Evolutionary conservation across 1,284 basidiomycete genomes (phyloP).

Genomic region (Ustilago tritici): DNA sequence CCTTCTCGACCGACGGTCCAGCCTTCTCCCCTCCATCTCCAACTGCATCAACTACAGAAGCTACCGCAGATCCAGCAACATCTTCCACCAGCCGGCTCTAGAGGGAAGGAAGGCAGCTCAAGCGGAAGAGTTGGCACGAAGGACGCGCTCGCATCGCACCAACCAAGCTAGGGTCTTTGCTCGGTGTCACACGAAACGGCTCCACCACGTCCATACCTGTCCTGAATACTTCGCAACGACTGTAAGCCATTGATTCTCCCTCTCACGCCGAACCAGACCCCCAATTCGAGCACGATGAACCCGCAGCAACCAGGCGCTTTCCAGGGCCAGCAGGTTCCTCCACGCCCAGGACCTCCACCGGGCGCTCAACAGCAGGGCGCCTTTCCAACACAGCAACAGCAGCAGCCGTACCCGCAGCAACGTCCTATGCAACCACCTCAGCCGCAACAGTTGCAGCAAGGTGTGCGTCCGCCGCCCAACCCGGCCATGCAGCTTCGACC

Average conservation of each 20-base stretch:
- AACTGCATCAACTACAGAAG: background rate
- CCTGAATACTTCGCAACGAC: background rate
- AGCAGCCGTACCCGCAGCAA: constrained; percentile 26
- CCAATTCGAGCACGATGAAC: constrained; percentile 15
- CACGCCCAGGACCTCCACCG: constrained; percentile 23
- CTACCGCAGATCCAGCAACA: background rate
- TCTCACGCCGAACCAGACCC: background rate
- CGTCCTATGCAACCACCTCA: constrained; percentile 25
- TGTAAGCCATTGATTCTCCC: too few relatives aligned
- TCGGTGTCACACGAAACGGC: background rate
- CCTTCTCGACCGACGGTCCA: background rate
- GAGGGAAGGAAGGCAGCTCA: background rate
- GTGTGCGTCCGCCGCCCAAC: constrained; percentile 20
- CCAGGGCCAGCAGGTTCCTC: constrained; percentile 31
- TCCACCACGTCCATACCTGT: too few relatives aligned
- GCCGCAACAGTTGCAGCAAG: constrained; percentile 25
- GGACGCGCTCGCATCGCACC: background rate
- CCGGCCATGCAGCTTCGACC: constrained; percentile 32
- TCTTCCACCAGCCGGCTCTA: background rate
- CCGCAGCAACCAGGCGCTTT: constrained; percentile 24
- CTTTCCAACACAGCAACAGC: constrained; percentile 40
- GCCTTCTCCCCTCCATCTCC: background rate
- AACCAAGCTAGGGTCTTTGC: background rate
- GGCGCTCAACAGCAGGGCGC: constrained; percentile 18
- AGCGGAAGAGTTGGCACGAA: background rate